These are phyloP conservation scores for Podospora pseudocomata DNA, from an alignment of 495 filamentous ascomycete genomes.

Conservation along the genomic window DNA sequence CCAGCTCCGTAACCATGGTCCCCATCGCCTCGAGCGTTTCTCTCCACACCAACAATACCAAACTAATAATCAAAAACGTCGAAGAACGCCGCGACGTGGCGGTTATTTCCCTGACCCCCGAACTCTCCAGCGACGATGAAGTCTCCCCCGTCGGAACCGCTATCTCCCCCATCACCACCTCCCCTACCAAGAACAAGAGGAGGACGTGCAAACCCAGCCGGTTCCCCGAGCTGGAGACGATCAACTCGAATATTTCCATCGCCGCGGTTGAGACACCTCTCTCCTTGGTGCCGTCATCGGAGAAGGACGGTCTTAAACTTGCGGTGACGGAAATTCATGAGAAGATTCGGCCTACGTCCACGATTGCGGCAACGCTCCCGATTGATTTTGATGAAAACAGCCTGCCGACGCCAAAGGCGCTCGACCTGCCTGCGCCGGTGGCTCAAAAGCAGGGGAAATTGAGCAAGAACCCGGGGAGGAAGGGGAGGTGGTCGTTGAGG, in stretches of 20 bases:
- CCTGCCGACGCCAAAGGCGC: conserved; percentile 17
- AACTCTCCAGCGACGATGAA: conserved; percentile 8
- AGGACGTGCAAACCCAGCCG: conserved; percentile 18
- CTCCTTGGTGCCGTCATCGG: not conserved
- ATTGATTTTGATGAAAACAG: conserved; percentile 21
- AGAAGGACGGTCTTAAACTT: not conserved
- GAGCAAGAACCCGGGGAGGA: conserved; percentile 25
- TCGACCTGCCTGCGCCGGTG: conserved; percentile 6
- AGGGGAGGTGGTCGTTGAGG: conserved; percentile 28
- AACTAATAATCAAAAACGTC: not conserved
- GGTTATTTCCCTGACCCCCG: not conserved
- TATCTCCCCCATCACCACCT: not conserved
- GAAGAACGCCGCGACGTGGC: not conserved
- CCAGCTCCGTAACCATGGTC: conserved; percentile 23
- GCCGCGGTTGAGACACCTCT: conserved; percentile 9
- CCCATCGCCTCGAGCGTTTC: conserved; percentile 20
- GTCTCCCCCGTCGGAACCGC: not conserved
- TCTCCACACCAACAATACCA: conserved; percentile 9
- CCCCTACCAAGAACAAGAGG: conserved; percentile 8
- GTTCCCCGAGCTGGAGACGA: conserved; percentile 26
- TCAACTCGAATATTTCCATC: conserved; percentile 24
- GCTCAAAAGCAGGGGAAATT: conserved; percentile 25
- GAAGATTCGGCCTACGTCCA: conserved; percentile 11
- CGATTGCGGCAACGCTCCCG: conserved; percentile 14
- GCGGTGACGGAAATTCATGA: conserved; percentile 6